Conservation (phyloP, 495 filamentous ascomycete species). For the Annulohypoxylon bovei region DNA sequence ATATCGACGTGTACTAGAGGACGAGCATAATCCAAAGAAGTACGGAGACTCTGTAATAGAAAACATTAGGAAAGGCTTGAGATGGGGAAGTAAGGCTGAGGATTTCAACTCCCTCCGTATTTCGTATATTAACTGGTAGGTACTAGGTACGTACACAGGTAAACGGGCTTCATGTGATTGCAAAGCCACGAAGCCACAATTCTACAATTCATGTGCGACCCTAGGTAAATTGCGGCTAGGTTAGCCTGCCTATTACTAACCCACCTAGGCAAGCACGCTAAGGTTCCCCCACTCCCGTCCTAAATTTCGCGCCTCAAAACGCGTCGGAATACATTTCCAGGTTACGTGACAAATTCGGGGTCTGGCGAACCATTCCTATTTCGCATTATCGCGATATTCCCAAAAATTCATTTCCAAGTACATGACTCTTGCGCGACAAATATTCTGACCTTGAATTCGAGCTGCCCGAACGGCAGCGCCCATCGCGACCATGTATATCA, state of each 20-base stretch:
- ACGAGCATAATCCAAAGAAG: no score
- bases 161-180: background rate
- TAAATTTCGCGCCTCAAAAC: slow-evolving; percentile 38
- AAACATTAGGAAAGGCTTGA: background rate
- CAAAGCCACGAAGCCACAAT: slow-evolving; percentile 13
- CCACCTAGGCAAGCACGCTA: slow-evolving; percentile 1
- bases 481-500: slow-evolving; percentile 86
- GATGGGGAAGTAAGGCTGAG: background rate
- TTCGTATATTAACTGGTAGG: no score
- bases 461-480: slow-evolving; percentile 49
- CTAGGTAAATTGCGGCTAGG: background rate
- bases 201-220: no score
- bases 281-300: slow-evolving; percentile 24
- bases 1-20: no score
- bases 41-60: background rate
- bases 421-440: slow-evolving; percentile 33
- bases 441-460: slow-evolving; percentile 38
- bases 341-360: slow-evolving; percentile 32
- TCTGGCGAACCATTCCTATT: slow-evolving; percentile 13
- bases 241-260: slow-evolving; percentile 4
- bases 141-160: background rate
- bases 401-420: slow-evolving; percentile 4
- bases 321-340: slow-evolving; percentile 33
- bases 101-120: background rate
- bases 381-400: slow-evolving; percentile 22